Percentiles rank a stretch among this genome's conserved stretches.
Evolutionary conservation across 208 protist species (phyloP).

Genomic region (Herpetomonas tarakana): DNA sequence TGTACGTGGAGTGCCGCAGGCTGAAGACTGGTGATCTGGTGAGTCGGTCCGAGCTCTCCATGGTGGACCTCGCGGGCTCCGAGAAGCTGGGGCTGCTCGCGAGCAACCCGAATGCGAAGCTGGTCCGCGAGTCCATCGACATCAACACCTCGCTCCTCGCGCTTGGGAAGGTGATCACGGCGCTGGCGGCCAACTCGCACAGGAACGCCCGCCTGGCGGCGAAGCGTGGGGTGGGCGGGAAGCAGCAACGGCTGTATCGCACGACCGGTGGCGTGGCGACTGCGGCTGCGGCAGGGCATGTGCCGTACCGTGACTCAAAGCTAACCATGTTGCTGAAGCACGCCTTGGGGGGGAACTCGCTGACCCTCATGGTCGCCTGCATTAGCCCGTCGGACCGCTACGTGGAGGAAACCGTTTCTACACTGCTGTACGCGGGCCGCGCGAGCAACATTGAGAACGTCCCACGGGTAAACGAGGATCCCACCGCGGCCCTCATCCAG

Average conservation of each 20-base stretch:
- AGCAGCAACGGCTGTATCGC: background rate
- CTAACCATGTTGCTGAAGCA: constrained; percentile 89
- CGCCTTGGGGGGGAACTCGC: constrained; percentile 70
- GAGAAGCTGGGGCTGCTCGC: constrained; percentile 75
- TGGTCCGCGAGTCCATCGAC: constrained; percentile 86
- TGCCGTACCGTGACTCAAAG: constrained; percentile 91
- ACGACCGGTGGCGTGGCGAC: background rate
- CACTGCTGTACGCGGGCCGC: constrained; percentile 86
- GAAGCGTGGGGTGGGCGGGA: background rate
- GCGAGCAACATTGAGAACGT: constrained; percentile 88
- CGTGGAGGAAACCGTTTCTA: constrained; percentile 88
- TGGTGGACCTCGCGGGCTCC: constrained; percentile 92
- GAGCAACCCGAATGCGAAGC: constrained; percentile 35
- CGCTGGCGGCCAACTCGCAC: constrained; percentile 34
- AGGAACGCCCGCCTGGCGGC: background rate
- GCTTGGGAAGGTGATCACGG: constrained; percentile 91
- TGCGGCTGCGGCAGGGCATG: constrained; percentile 25
- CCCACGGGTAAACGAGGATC: constrained; percentile 82
- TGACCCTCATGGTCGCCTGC: constrained; percentile 89
- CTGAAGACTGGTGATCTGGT: constrained; percentile 23
- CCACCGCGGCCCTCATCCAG: constrained; percentile 55
- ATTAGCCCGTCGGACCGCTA: constrained; percentile 79
- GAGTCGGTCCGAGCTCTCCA: constrained; percentile 63
- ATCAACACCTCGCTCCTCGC: constrained; percentile 92
- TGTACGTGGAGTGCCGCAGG: constrained; percentile 64